phyloP scores from a whole-genome alignment of 1,284 basidiomycete genomes.

The Fomitopsis palustris region DNA sequence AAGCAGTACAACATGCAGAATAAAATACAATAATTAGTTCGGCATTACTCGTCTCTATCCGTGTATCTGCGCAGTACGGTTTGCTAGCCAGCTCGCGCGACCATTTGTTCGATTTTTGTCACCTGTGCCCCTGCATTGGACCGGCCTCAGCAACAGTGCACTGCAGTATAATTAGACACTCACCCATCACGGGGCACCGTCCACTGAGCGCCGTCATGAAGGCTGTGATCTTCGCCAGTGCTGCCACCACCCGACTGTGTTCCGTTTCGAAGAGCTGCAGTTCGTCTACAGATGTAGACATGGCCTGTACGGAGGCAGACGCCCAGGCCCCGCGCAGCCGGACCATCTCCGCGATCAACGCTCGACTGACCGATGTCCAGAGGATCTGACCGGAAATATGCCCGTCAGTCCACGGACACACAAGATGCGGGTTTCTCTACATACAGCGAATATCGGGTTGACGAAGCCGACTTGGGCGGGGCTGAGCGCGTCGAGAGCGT shows the following conservation, averaged over 20 bases:
- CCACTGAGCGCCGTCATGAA: slow-evolving; percentile 20
- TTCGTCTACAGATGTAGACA: slow-evolving; percentile 2
- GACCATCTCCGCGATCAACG: slow-evolving; percentile 22
- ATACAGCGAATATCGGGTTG: slow-evolving; percentile 26
- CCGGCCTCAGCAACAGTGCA: neutral
- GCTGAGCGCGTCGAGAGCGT: slow-evolving; percentile 15
- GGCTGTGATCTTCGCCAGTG: slow-evolving; percentile 14
- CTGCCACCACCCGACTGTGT: slow-evolving; percentile 9
- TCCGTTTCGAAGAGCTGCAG: neutral
- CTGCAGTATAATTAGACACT: neutral
- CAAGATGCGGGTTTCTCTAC: neutral
- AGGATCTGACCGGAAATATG: slow-evolving; percentile 16
- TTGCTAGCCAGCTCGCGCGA: neutral
- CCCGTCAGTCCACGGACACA: neutral
- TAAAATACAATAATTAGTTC: neutral
- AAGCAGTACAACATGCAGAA: neutral
- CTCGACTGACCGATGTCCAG: slow-evolving; percentile 23
- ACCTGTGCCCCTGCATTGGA: neutral
- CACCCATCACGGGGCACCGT: slow-evolving; percentile 22
- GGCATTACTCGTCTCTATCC: neutral
- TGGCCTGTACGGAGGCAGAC: slow-evolving; percentile 9
- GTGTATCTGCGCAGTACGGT: neutral
- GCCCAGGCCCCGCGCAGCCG: slow-evolving; percentile 9
- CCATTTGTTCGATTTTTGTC: neutral
- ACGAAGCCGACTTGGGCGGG: slow-evolving; percentile 11